Base-by-base conservation (phyloP, 352 stramenopile genomes). In the Phytophthora capsici region DNA sequence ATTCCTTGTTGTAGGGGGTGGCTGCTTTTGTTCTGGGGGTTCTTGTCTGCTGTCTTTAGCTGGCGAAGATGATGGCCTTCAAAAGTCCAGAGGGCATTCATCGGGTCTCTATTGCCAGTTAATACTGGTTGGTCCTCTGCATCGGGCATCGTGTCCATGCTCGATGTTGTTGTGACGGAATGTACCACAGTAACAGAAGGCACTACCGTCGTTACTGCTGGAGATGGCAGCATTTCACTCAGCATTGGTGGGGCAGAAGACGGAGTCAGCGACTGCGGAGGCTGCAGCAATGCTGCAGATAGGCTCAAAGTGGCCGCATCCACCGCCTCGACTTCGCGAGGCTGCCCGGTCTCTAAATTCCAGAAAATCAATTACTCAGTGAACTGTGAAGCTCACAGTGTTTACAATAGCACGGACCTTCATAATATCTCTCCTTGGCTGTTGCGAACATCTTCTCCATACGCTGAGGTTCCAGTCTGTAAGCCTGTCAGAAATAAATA, bases 31-130 rank as follows among this genome's bases (percentile, higher is more conserved):
- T 73, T 68, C 25, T 75, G 63, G 28, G 75, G 73, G 22, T 86
- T 84, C 45, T 75, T 75, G 34, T 63, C 46, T 1, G 76, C 76
- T 3, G 75, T 49, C 49, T 73, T 71, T 22, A 91, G 46, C 32
- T 88, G 66, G 3, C 75, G 69, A 23, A 91, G 56, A 3, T 60
- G 69, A 56, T 91, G 83, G 2, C 83, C 83, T 44, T 79, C 71
- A 43, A 91, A 91, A 12, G 56, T 89, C 80, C 81, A 89, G 44
- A 91, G 59, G 17, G 83, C 83, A 4, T 88, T 87, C 73, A 86
- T 86, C 38, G 66, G 71, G 53, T 89, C 73, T 47, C 80, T 78
- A 6, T 57, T 45, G 17, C 53, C 63, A 22, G 57, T 63, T 19
- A 68, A n/a, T 20, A 22, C 34, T 16, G 49, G 19, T 4, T 66